Conservation (phyloP, 1,139 yeast species). For the Ogataea hybrid region DNA sequence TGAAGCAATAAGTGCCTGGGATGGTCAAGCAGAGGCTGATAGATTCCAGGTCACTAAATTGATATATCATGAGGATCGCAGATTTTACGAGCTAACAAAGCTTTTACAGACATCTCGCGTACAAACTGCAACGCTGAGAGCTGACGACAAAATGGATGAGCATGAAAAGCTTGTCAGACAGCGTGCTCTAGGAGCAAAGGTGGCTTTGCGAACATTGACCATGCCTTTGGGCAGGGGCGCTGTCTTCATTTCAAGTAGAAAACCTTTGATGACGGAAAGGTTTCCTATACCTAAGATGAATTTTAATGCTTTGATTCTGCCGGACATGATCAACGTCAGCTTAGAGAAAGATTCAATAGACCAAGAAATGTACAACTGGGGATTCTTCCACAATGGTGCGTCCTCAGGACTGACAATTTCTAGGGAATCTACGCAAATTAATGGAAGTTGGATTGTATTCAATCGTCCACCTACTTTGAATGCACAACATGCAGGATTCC, state of each 20-base stretch:
- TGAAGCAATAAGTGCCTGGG: slow-evolving; percentile 59
- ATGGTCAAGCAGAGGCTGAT: slow-evolving; percentile 66
- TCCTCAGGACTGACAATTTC: slow-evolving; percentile 83
- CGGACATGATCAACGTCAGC: slow-evolving; percentile 62
- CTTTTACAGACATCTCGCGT: slow-evolving; percentile 68
- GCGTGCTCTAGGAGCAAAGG: slow-evolving; percentile 60
- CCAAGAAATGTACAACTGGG: slow-evolving; percentile 66
- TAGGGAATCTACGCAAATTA: slow-evolving; percentile 64
- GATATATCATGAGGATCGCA: slow-evolving; percentile 73
- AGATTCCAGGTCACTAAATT: slow-evolving; percentile 61
- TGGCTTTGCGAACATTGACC: slow-evolving; percentile 71
- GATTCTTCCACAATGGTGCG: slow-evolving; percentile 89
- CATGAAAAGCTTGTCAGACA: slow-evolving; percentile 58
- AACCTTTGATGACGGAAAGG: slow-evolving; percentile 81
- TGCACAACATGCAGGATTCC: slow-evolving; percentile 91
- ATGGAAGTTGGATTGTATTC: slow-evolving; percentile 91
- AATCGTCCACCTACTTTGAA: slow-evolving; percentile 71
- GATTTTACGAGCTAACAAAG: slow-evolving; percentile 75
- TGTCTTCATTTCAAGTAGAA: slow-evolving; percentile 63
- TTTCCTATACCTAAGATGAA: slow-evolving; percentile 79
- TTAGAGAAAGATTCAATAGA: slow-evolving; percentile 55
- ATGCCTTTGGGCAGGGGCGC: slow-evolving; percentile 80
- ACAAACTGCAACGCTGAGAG: slow-evolving; percentile 44
- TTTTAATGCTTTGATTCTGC: slow-evolving; percentile 63
- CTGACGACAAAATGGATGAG: slow-evolving; percentile 43